These are phyloP conservation scores for Musa schizocarpa DNA, from an alignment of 176 grass and related monocot species.

Conservation along the genomic window DNA sequence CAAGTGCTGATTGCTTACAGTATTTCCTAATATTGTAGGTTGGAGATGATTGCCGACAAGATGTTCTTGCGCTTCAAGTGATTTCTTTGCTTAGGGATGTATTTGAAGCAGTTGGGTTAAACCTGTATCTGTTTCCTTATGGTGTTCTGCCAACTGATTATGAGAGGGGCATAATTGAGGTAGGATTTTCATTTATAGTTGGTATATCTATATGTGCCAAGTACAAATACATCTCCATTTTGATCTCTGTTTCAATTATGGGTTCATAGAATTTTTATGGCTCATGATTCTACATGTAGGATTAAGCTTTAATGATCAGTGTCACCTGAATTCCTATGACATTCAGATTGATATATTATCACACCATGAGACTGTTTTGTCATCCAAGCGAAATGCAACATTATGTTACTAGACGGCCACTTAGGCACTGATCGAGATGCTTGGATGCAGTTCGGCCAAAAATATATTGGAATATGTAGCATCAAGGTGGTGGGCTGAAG, in stretches of 20 bases:
- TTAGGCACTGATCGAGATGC: neutral
- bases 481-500: neutral
- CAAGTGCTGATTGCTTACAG: too few species aligned
- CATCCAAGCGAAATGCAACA: neutral
- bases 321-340: neutral
- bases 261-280: neutral
- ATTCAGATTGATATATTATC: too few species aligned
- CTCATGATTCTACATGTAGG: neutral
- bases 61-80: constrained; percentile 98
- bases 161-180: constrained; percentile 93
- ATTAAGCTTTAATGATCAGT: neutral
- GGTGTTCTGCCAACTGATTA: constrained; percentile 93
- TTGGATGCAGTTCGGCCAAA: neutral
- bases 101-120: constrained; percentile 86
- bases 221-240: neutral
- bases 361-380: neutral
- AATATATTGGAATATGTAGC: neutral
- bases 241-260: neutral
- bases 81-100: constrained; percentile 82
- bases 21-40: constrained; percentile 43
- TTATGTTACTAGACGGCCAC: neutral
- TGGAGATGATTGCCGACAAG: constrained; percentile 99
- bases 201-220: neutral
- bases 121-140: constrained; percentile 93
- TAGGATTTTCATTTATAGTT: constrained; percentile 15